Evolutionary conservation across 2,329 filamentous ascomycete genomes (phyloP), one percentile per base, ranked within the genome.

Genomic region (Exserohilum turcica): DNA sequence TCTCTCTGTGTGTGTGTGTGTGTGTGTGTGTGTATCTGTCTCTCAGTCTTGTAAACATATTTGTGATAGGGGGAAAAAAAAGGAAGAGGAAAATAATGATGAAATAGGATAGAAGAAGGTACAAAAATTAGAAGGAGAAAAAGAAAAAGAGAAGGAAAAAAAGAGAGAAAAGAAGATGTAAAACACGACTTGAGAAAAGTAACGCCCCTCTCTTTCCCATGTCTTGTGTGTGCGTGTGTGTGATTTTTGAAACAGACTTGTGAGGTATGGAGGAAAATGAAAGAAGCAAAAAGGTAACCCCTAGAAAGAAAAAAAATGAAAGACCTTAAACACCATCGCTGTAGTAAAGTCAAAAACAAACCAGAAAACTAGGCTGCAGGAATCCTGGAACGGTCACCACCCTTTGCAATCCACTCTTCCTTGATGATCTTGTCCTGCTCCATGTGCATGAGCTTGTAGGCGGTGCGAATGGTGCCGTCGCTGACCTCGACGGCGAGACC

Each of bases 381-480:
- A 48, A 96, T 82, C 61, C 86, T 88, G 37, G 84, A 84, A 74
- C 90, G 81, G 62, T 87, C 86, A 32, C 87, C 90, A 52, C 89
- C 89, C 54, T 87, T 85, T 48, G 83, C 81, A 48, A 93, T 81
- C 86, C 91, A 93, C 55, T 89, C 85, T 45, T 85, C 80, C 63
- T 89, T 86, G 66, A 97, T 85, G 53, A 99, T 78, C 57, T 84
- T 82, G 49, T 93, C 86, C 44, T 86, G 85, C 43, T 88, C 86
- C 15, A 82, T 81, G 72, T 92, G 93, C 43, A 99, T 82, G 68
- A 90, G 87, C 72, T 94, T 94, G 80, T 97, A 99, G 0, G 93
- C 92, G 21, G 91, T 95, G 68, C 95, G 92, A 66, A 99, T 96
- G 0, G 94, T 99, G 49, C 94, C 92, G 70, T 99, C 95, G 72